Evolutionary conservation across 208 protist species (phyloP).

Genomic region (Vickermania spadyakhi): DNA sequence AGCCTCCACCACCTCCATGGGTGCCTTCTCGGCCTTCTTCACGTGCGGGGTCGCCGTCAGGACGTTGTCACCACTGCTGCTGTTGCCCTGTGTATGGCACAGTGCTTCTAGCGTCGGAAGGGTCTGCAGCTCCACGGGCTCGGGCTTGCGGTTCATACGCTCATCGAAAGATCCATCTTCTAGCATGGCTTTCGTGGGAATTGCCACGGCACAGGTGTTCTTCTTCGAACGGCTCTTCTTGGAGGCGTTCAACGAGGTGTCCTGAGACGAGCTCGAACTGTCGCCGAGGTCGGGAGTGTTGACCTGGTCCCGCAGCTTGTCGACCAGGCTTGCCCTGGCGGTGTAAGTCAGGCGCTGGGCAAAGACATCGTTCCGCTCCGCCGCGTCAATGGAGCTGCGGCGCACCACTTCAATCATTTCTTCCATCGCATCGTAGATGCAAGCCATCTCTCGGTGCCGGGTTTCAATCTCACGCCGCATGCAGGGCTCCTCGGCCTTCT

Average conservation of each 20-base stretch:
- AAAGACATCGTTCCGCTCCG: background rate
- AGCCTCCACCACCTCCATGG: background rate
- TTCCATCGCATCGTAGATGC: conserved; percentile 11
- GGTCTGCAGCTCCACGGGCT: background rate
- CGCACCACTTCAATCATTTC: conserved; percentile 10
- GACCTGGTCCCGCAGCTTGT: background rate
- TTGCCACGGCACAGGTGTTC: background rate
- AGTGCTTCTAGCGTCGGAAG: background rate
- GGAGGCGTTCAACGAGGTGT: background rate
- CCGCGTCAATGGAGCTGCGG: background rate
- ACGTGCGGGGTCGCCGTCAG: background rate
- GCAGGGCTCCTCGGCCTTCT: conserved; percentile 21
- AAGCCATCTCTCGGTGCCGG: conserved; percentile 8
- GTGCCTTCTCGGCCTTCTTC: background rate
- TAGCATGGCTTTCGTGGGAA: background rate
- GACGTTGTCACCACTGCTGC: background rate
- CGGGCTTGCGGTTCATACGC: background rate
- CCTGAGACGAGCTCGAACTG: background rate
- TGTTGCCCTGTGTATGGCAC: background rate
- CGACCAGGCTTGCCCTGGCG: background rate
- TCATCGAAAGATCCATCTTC: background rate
- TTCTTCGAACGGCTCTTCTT: background rate
- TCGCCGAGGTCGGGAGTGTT: background rate
- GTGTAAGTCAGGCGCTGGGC: background rate
- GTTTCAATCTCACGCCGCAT: conserved; percentile 8